Evolutionary conservation across 2,329 filamentous ascomycete species (phyloP), one percentile per base, ranked within the genome.

Genomic region (Colletotrichum lini): DNA sequence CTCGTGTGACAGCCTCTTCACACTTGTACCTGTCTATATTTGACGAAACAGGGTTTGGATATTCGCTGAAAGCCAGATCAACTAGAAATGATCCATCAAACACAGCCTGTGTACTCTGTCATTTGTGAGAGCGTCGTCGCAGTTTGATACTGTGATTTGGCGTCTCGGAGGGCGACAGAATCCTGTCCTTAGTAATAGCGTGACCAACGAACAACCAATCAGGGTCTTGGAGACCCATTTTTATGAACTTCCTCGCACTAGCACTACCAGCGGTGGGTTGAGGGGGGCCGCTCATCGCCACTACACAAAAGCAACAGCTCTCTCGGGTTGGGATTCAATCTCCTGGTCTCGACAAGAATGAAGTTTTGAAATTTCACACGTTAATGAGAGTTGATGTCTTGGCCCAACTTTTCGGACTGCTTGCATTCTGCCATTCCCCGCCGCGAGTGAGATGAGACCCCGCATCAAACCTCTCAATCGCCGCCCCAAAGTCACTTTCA

Each of bases 401-500:
- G 23, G 18, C 23, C 15, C 15, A 30, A 58, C 42, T 35, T 8
- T 47, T 72, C 52, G 70, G 47, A 60, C 62, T 12, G 18, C 40
- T 35, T 38, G 47, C 45, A 13, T 53, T 18, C 21, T 53, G 52
- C 54, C 52, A 12, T 62, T 30, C n/a, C 7, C 21, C 45, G 54
- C 54, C 35, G 52, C 45, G 58, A 50, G 63, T 72, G 68, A 64
- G 61, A 75, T 74, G 75, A 74, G 70, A 61, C 65, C 63, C 61
- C 60, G 67, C 59, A 62, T 72, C 64, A 68, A 67, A 66, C 71
- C 67, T 61, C 65, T 65, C 60, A 77, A 75, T 45, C 77, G 76
- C 69, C 80, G 79, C 58, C 76, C 78, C 50, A 78, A 77, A 76
- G 77, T 81, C 70, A 67, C 80, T 70, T 82, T 82, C 72, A 70